These are phyloP conservation scores for Saturnispora zaruensis DNA, from an alignment of 805 yeast species.

Conservation along the genomic window DNA sequence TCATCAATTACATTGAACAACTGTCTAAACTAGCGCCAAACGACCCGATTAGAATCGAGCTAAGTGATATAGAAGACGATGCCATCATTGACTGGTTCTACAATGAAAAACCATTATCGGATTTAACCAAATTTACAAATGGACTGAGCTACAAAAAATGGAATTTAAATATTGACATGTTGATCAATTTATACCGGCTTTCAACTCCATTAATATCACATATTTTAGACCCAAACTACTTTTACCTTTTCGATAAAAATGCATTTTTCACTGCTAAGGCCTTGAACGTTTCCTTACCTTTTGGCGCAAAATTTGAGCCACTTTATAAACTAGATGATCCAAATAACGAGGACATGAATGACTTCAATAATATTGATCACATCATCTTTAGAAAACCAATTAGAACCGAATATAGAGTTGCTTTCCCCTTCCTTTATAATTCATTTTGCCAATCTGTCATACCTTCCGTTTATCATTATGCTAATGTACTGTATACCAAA, in stretches of 20 bases:
- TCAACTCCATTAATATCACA: conserved; percentile 58
- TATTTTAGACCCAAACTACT: conserved; percentile 47
- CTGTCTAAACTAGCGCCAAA: conserved; percentile 63
- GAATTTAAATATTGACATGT: conserved; percentile 50
- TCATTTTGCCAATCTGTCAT: conserved; percentile 61
- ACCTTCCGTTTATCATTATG: conserved; percentile 55
- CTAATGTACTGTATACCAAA: conserved; percentile 43
- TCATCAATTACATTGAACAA: conserved; percentile 73
- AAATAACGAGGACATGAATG: conserved; percentile 71
- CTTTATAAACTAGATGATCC: conserved; percentile 55
- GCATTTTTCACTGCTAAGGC: conserved; percentile 89
- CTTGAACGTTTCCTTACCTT: conserved; percentile 77
- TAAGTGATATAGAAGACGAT: conserved; percentile 57
- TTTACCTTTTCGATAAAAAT: conserved; percentile 65
- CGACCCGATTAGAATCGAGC: conserved; percentile 59
- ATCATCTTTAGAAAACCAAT: conserved; percentile 72
- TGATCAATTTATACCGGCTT: conserved; percentile 58
- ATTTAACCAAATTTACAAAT: conserved; percentile 45
- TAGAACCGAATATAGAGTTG: conserved; percentile 76
- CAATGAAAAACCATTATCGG: conserved; percentile 65
- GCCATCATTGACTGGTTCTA: conserved; percentile 69
- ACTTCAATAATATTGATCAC: conserved; percentile 83
- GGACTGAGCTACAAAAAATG: conserved; percentile 75
- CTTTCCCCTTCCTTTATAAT: conserved; percentile 80
- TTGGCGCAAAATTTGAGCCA: conserved; percentile 95